Percentiles rank a stretch among this genome's conserved stretches.
These are phyloP conservation scores for Nakaseomyces sp. DNA, from an alignment of 1,139 yeast genomes.

Conservation along the genomic window DNA sequence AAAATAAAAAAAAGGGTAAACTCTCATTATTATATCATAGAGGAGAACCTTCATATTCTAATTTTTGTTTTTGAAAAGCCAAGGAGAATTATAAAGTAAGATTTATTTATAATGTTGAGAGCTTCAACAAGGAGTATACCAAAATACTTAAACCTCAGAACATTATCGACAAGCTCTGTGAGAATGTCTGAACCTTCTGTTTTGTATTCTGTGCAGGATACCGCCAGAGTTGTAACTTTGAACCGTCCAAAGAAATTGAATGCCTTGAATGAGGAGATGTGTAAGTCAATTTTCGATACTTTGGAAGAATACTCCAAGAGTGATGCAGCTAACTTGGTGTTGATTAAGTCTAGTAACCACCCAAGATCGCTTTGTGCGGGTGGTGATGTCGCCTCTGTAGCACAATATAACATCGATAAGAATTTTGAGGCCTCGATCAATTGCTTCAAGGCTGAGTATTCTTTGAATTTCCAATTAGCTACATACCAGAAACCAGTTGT, in stretches of 20 bases:
- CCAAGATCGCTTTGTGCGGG: slow-evolving; percentile 66
- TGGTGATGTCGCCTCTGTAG: slow-evolving; percentile 84
- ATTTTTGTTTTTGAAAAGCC: no score
- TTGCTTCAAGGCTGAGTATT: slow-evolving; percentile 75
- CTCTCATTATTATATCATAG: no score
- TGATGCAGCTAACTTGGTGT: slow-evolving; percentile 51
- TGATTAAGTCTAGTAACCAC: slow-evolving; percentile 51
- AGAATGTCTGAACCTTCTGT: slow-evolving; percentile 9
- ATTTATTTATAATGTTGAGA: slow-evolving; percentile 6
- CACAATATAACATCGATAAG: slow-evolving; percentile 42
- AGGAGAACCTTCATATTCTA: no score
- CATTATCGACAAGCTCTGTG: background rate
- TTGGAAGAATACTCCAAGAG: slow-evolving; percentile 70
- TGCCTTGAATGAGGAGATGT: slow-evolving; percentile 77
- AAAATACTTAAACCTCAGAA: background rate
- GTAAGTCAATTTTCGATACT: slow-evolving; percentile 63
- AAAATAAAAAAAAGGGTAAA: no score
- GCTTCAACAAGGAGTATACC: background rate
- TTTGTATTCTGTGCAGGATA: slow-evolving; percentile 27
- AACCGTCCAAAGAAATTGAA: slow-evolving; percentile 80
- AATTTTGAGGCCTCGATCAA: slow-evolving; percentile 42
- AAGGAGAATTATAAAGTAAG: no score
- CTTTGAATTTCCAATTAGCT: slow-evolving; percentile 68
- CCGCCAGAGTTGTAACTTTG: slow-evolving; percentile 66
- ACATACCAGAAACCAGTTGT: slow-evolving; percentile 80